Percentiles rank a stretch among this genome's conserved stretches.
Conservation (phyloP, 306 rosid genomes). For the Pyrus bretschneideri region DNA sequence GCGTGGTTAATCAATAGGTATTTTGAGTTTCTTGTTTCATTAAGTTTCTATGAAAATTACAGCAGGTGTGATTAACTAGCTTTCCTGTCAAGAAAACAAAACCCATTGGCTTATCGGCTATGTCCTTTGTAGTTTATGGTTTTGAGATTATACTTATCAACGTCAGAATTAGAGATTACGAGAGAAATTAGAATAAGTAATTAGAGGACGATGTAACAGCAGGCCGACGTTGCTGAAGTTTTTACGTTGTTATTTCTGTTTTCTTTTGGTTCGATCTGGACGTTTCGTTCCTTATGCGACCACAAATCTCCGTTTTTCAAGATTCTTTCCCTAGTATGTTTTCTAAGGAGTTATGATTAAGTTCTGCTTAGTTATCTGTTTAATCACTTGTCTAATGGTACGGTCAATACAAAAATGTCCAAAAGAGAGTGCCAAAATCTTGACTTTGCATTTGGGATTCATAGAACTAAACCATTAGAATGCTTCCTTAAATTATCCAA, state of each 20-base stretch:
- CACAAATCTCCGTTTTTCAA: not conserved
- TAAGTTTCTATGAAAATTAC: too few relatives aligned
- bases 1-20: not conserved
- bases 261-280: not conserved
- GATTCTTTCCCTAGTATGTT: not conserved
- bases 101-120: too few relatives aligned
- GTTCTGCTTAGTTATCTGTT: not conserved
- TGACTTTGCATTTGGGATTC: not conserved
- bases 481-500: not conserved
- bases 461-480: not conserved
- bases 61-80: not conserved
- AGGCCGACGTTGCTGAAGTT: not conserved
- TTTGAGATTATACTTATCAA: not conserved
- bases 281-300: constrained; percentile 23
- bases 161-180: constrained; percentile 1
- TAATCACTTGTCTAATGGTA: constrained; percentile 1
- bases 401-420: constrained; percentile 4
- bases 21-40: too few relatives aligned
- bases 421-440: not conserved
- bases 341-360: not conserved
- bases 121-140: too few relatives aligned
- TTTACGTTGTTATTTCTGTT: not conserved
- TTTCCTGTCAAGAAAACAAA: not conserved
- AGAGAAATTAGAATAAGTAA: not conserved
- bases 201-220: constrained; percentile 12